These are phyloP conservation scores for Lactarius indigo DNA, from an alignment of 768 basidiomycete genomes.

Conservation along the genomic window DNA sequence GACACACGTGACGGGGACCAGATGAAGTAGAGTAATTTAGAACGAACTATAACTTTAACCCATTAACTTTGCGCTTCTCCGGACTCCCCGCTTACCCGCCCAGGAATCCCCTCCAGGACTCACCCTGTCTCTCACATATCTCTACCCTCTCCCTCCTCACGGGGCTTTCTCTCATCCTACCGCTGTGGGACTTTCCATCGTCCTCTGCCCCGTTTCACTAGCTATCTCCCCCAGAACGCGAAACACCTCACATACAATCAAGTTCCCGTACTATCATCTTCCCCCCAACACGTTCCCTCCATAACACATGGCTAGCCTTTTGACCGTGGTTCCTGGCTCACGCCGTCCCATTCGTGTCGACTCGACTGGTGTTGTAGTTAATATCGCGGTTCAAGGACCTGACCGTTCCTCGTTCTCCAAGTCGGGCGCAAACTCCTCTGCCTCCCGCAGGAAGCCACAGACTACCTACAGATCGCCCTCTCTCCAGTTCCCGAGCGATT, in stretches of 20 bases:
- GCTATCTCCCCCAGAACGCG: neutral
- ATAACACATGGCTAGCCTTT: constrained; percentile 19
- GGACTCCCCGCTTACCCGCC: neutral
- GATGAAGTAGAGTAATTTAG: neutral
- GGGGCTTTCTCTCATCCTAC: constrained; percentile 1
- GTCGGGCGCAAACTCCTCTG: constrained; percentile 10
- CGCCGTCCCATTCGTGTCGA: constrained; percentile 26
- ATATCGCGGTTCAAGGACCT: constrained; percentile 16
- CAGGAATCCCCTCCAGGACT: neutral
- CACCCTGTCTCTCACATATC: neutral
- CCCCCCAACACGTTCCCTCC: neutral
- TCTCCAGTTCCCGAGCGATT: constrained; percentile 16
- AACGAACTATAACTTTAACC: neutral
- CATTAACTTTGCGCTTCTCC: neutral
- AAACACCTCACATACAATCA: neutral
- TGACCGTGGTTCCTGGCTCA: constrained; percentile 24
- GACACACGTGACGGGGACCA: constrained; percentile 17
- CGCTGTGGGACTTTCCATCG: neutral
- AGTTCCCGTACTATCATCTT: neutral
- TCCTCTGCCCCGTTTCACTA: neutral
- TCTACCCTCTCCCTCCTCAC: constrained; percentile 2
- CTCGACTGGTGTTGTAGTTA: constrained; percentile 22
- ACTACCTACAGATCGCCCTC: constrained; percentile 26
- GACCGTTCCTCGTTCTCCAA: constrained; percentile 16
- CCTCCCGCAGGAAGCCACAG: constrained; percentile 24